Base-by-base conservation (phyloP, 352 stramenopile genomes). In the Phytopythium chamaehyphon region DNA sequence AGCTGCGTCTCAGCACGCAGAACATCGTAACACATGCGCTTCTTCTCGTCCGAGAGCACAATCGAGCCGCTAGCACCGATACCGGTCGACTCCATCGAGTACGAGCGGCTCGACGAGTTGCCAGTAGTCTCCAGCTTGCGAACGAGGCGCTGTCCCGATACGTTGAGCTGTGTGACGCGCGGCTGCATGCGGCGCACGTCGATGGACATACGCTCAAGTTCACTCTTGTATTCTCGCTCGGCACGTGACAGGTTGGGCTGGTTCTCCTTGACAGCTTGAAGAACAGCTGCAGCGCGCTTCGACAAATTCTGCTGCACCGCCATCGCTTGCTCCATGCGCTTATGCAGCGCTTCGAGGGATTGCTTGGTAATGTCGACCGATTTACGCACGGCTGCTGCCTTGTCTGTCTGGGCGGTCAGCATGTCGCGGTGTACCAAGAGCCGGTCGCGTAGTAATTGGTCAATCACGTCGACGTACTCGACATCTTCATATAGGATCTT, bases 261-360 rank as follows among this genome's bases (percentile, higher is more conserved):
- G 57, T 91, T 93, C 54, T 93, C 83, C 63, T 88, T 89, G 24
- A 90, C 71, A 23, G 80, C 81, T 49, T 93, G 83, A 6, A 93
- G 56, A 47, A 87, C 73, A 1, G 80, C 80, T 1, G 83, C 83
- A 1, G 83, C 77, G n/a, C 83, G 80, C 57, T 86, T 87, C 40
- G 79, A 75, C 24, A 93, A 59, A 47, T 89, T 88, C 39, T 84
- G 62, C 50, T 93, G 83, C 39, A 81, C 73, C 1, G 77, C 72
- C 60, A 86, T 63, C 24, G 82, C 76, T 19, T 69, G 69, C 28
- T 69, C 66, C 57, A 88, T 73, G 56, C 88, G 88, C 26, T 69
- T 53, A 39, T 79, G 54, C 3, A 91, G 66, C 23, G 51, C 59
- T 23, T 60, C 63, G 35, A 88, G 66, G 33, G 64, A 65, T 18